Evolutionary conservation across 2,329 filamentous ascomycete genomes (phyloP), one percentile per base, ranked within the genome.

Genomic region (Colletotrichum magnum): DNA sequence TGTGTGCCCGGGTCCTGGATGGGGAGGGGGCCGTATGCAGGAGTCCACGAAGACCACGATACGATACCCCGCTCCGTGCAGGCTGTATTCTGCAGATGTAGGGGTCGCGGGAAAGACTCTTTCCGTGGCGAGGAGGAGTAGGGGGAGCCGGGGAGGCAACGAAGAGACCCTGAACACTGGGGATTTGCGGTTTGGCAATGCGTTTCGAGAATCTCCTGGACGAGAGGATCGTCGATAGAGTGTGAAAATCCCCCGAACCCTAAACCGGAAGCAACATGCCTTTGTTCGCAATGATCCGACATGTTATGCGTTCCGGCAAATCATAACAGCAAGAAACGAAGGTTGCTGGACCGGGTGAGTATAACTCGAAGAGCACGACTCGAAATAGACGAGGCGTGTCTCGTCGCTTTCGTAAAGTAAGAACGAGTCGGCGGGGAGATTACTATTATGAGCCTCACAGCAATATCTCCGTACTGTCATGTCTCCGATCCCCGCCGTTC

Each of bases 161-260:
- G 28, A 64, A 59, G 62, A 36, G n/a, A 58, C 54, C 53, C 60
- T 54, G 60, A 51, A 50, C 18, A 39, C 50, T 48, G 48, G 66
- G 66, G 50, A 60, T 45, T 57, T 60, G 62, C 62, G 36, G 66
- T 69, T 69, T 69, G 56, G 62, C 51, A 69, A 65, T 53, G 54
- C 39, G 61, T 69, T 69, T 66, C 56, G 61, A 66, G 56, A 65
- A 65, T 69, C 32, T 59, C 32, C 50, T 68, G 59, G 59, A 32
- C 24, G 16, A 56, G 56, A 18, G 12, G 66, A 69, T 69, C 66
- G 43, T 66, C 66, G 66, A 69, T 69, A 66, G 48, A 69, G 56
- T 69, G 50, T 43, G 66, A 21, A 65, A 69, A 69, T 69, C 66
- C 56, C 58, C 66, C 66, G 66, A 69, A 60, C 61, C 61, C 66